Base-by-base conservation (phyloP, 306 rosid genomes). In the Cucumis melo region DNA sequence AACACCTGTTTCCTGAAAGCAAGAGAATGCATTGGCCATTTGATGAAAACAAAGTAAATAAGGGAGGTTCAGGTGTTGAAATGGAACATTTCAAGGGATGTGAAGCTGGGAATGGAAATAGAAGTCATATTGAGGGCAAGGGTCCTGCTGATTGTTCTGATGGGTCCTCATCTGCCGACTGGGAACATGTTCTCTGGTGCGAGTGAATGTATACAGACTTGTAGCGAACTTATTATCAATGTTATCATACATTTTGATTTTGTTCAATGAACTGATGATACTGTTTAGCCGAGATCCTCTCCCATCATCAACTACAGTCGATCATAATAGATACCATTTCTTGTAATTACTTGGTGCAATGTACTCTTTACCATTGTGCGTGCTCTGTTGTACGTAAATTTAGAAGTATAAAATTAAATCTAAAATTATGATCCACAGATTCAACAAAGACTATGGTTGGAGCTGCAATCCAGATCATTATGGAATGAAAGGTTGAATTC, bases 131-230 rank as follows among this genome's bases (percentile, higher is more conserved):
- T 64, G 88, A 36, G 78, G 58, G 68, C 65, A 83, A 67, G 72
- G 81, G 29, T 78, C 83, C 80, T 48, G 81, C 78, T 29, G 76
- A 80, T 80, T 56, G 66, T 84, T 81, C 75, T 0, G 96, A 90
- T 65, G 83, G 80, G 86, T 63, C 78, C 12, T 65, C 93, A 17
- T 87, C 89, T 11, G 97, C 88, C 8, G 97, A 94, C 16, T 95
- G 99, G 97, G 99, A 92, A 65, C 96, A 89, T 62, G 89, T 92
- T 48, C 76, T 48, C 6, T 48, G 59, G 60, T 5, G 75, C 10
- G 75, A 68, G 14, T 36, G 72, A 64, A 38, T 64, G 50, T 64
- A 32, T 39, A 66, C 20, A n/a, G 9, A 16, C 13, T 29, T 29
- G 6, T 65, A 65, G 5, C 0, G 41, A 71, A 21, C 56, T 9